Conservation (phyloP, 1,284 basidiomycete genomes). For the Puccinia coronata region DNA sequence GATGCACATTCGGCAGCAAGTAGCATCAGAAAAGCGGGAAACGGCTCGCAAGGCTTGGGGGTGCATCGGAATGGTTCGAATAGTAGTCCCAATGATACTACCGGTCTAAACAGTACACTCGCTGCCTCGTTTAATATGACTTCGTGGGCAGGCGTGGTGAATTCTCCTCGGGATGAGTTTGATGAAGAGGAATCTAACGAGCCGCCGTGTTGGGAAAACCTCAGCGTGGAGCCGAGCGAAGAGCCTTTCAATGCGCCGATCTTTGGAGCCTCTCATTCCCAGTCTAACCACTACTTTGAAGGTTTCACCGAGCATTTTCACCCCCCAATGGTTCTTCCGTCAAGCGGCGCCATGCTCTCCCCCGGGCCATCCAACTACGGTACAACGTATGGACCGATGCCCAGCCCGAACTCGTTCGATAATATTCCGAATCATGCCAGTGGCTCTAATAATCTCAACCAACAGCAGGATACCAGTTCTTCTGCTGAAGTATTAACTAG, state of each 20-base stretch:
- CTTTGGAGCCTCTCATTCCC: slow-evolving; percentile 33
- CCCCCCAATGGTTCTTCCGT: slow-evolving; percentile 42
- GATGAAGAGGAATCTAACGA: slow-evolving; percentile 43
- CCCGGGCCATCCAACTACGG: slow-evolving; percentile 11
- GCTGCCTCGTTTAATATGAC: slow-evolving; percentile 18
- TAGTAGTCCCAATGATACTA: slow-evolving; percentile 12
- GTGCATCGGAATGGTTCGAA: slow-evolving; percentile 3
- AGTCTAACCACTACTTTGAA: slow-evolving; percentile 32
- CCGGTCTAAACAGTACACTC: slow-evolving; percentile 30
- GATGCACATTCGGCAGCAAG: neutral
- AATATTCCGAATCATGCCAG: slow-evolving; percentile 11
- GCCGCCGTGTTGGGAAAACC: slow-evolving; percentile 44
- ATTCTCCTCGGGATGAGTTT: slow-evolving; percentile 32
- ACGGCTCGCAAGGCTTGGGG: neutral
- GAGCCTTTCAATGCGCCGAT: slow-evolving; percentile 34
- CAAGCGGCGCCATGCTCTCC: slow-evolving; percentile 4
- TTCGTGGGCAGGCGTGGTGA: slow-evolving; percentile 34
- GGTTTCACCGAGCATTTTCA: slow-evolving; percentile 43
- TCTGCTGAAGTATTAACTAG: slow-evolving; percentile 27
- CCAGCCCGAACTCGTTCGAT: neutral
- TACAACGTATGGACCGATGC: slow-evolving; percentile 29
- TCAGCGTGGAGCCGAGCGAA: slow-evolving; percentile 33
- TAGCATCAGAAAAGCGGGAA: neutral
- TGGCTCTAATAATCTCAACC: neutral
- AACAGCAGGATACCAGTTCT: neutral